phyloP scores from a whole-genome alignment of 78 protist genomes.

The Speleostelium caveatum region DNA sequence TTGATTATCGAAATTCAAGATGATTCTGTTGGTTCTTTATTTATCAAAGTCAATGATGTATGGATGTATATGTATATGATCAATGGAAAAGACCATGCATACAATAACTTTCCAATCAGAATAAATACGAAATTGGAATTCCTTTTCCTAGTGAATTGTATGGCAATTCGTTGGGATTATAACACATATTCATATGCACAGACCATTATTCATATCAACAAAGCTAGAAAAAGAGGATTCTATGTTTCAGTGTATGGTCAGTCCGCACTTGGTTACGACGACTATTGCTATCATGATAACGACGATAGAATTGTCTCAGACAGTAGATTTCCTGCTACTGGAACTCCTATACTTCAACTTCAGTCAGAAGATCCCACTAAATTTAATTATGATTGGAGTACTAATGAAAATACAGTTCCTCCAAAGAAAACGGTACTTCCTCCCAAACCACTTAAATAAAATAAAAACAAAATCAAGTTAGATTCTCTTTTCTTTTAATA shows the following conservation, averaged over 20 bases:
- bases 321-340: not conserved
- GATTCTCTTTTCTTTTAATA: too few relatives aligned
- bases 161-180: not conserved
- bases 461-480: too few relatives aligned
- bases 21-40: not conserved
- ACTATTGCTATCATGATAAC: not conserved
- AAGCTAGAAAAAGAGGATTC: not conserved
- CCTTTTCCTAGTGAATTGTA: not conserved
- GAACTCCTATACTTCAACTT: not conserved
- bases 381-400: not conserved
- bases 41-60: not conserved
- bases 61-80: not conserved
- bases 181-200: not conserved
- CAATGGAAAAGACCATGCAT: not conserved
- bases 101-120: not conserved
- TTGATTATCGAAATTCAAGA: not conserved
- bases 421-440: too few relatives aligned
- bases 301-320: not conserved
- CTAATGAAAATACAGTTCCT: not conserved
- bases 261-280: not conserved
- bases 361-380: not conserved
- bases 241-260: not conserved
- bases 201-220: not conserved
- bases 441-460: too few relatives aligned
- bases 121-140: not conserved